phyloP scores from a whole-genome alignment of 148 eudicot genomes.

The Simmondsia chinensis region DNA sequence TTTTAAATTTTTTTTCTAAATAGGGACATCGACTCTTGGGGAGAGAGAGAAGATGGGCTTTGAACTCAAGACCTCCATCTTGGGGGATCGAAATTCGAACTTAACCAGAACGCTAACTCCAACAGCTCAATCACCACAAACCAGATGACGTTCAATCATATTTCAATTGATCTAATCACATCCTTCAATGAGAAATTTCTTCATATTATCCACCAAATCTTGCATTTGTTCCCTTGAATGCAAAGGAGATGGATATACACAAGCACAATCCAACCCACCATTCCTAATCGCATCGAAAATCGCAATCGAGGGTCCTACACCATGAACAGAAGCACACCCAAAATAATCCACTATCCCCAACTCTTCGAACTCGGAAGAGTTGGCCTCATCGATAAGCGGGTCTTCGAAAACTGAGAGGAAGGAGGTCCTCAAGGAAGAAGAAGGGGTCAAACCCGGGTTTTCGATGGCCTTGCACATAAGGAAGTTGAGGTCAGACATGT shows the following conservation, averaged over 20 bases:
- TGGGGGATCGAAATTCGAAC: no score
- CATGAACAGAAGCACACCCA: slow-evolving; percentile 81
- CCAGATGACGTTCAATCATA: background rate
- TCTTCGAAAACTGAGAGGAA: slow-evolving; percentile 79
- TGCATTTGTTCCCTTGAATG: slow-evolving; percentile 87
- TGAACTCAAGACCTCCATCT: no score
- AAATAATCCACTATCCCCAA: slow-evolving; percentile 57
- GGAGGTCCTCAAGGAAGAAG: slow-evolving; percentile 66
- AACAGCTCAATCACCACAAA: no score
- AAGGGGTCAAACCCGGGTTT: slow-evolving; percentile 84
- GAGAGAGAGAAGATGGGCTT: no score
- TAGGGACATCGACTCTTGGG: no score
- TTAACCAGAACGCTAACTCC: no score
- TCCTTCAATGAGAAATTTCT: slow-evolving; percentile 35
- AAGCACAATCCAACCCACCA: slow-evolving; percentile 65
- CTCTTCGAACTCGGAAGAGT: slow-evolving; percentile 11
- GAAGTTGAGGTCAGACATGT: slow-evolving; percentile 83
- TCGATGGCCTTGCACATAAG: slow-evolving; percentile 91
- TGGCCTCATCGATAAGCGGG: slow-evolving; percentile 35
- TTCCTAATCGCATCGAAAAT: slow-evolving; percentile 65
- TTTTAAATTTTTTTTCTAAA: no score
- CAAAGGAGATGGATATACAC: slow-evolving; percentile 73
- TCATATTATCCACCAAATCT: slow-evolving; percentile 48
- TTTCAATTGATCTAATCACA: background rate
- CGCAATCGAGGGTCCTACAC: slow-evolving; percentile 75